Conservation (phyloP, 1,139 yeast species). For the Lodderomyces orthopsilosis region DNA sequence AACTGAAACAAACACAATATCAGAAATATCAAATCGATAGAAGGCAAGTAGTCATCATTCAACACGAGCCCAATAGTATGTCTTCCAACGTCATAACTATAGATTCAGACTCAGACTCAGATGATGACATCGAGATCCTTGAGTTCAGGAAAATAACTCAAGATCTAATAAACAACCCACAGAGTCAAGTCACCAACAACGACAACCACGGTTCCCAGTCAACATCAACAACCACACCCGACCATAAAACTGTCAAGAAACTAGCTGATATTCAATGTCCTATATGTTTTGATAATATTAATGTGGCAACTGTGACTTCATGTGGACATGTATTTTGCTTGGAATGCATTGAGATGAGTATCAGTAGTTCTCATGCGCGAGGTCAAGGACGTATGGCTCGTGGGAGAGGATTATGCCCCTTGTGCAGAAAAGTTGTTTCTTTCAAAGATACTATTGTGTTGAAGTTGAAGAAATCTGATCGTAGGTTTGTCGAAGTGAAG, state of each 20-base stretch:
- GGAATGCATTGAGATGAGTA: conserved; percentile 43
- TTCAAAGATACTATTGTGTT: conserved; percentile 41
- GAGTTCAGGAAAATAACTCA: conserved; percentile 40
- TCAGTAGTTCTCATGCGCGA: conserved; percentile 42
- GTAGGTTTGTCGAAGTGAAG: conserved; percentile 6
- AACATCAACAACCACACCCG: conserved; percentile 10
- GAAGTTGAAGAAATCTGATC: conserved; percentile 27
- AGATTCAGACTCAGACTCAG: conserved; percentile 8
- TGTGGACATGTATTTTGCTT: conserved; percentile 50
- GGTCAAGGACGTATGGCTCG: conserved; percentile 37
- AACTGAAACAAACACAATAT: no score
- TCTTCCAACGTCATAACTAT: conserved; percentile 1
- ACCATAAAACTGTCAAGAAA: conserved; percentile 26
- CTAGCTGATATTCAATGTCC: conserved; percentile 44
- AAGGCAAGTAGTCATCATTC: not conserved
- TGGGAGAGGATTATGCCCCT: conserved; percentile 46
- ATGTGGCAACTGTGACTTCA: conserved; percentile 39
- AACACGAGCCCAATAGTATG: not conserved
- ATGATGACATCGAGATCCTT: conserved; percentile 37
- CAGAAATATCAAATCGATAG: no score
- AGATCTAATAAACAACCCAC: conserved; percentile 30
- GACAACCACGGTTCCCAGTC: not conserved
- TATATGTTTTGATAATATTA: conserved; percentile 44
- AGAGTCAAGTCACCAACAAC: conserved; percentile 9
- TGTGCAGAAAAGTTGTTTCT: conserved; percentile 40